Base-by-base conservation (phyloP, 2,329 filamentous ascomycete species). In the Nigrospora oryzae region DNA sequence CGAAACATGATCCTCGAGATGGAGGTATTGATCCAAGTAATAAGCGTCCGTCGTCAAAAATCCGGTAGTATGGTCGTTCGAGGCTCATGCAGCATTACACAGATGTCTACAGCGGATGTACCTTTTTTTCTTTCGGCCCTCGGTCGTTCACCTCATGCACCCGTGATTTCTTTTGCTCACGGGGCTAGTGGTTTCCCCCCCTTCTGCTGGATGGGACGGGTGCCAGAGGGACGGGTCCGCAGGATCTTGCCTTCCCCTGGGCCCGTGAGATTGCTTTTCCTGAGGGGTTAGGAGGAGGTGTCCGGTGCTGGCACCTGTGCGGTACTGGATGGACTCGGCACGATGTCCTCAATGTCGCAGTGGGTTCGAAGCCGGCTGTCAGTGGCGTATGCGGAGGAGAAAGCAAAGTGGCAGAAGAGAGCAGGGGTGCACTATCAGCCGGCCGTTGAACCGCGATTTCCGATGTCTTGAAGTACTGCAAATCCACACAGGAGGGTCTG, bases 1-100 rank as follows among this genome's bases (percentile, higher is more conserved):
- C 55, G 49, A 59, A 56, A 61, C 55, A 59, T 51, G 56, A 54
- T 56, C 52, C 51, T 54, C 53, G 48, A 52, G 54, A 42, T 45
- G 32, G 49, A 44, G 40, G 46, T 46, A 39, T 38, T 39, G 40
- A 52, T 51, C 50, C 45, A 48, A 50, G 47, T 53, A 46, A 56
- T 49, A 51, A 51, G 54, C 51, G 49, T 39, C 51, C 51, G 52
- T 55, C 49, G 49, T 55, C 36, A 54, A 53, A 46, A 55, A 49
- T 55, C 47, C 52, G 50, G 44, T 51, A 49, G 48, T 53, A 40
- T 53, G 56, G 53, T 49, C 48, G 54, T 50, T 56, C 52, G 51
- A 50, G 50, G 31, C 28, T 41, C 39, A 34, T 23, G 31, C 39
- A 34, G 48, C 51, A 58, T 55, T 55, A 53, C 53, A 57, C 51